Evolutionary conservation across 2,329 filamentous ascomycete species (phyloP).

Genomic region (Alternaria novae-zelandiae): DNA sequence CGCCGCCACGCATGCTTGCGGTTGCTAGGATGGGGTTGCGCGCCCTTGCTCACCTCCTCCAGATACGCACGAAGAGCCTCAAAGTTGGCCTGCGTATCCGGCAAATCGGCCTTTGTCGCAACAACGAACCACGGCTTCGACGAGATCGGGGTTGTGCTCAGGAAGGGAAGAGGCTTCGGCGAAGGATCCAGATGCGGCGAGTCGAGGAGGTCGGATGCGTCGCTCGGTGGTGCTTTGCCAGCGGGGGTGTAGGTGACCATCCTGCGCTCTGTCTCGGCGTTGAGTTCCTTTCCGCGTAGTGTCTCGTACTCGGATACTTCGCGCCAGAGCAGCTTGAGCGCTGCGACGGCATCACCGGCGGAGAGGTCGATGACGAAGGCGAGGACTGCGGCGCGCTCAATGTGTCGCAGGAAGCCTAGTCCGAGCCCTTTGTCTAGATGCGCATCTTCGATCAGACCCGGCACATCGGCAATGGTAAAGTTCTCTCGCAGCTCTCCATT

Average conservation of each 20-base stretch:
- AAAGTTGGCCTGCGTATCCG: conserved; percentile 81
- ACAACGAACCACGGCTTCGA: conserved; percentile 97
- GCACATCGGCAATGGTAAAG: conserved; percentile 95
- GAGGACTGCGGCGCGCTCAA: conserved; percentile 90
- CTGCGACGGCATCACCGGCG: conserved; percentile 77
- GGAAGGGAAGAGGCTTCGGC: conserved; percentile 51
- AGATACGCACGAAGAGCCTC: conserved; percentile 73
- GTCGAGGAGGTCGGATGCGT: conserved; percentile 27
- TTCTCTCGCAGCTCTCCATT: conserved; percentile 69
- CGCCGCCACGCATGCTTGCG: conserved; percentile 66
- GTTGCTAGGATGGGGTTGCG: conserved; percentile 75
- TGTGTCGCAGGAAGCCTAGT: conserved; percentile 88
- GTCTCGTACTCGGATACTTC: conserved; percentile 91
- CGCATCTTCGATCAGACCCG: conserved; percentile 88
- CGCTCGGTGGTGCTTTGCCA: conserved; percentile 15
- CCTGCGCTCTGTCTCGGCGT: conserved; percentile 69
- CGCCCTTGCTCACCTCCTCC: conserved; percentile 66
- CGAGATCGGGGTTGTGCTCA: conserved; percentile 74
- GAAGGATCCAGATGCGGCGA: conserved; percentile 31
- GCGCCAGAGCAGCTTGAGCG: conserved; percentile 83
- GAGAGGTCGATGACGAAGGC: conserved; percentile 91
- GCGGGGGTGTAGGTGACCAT: conserved; percentile 59
- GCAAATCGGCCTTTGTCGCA: conserved; percentile 88
- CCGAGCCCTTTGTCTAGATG: conserved; percentile 92
- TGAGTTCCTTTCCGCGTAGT: conserved; percentile 74